Evolutionary conservation across 495 filamentous ascomycete genomes (phyloP).

Genomic region (Tuber microsphaerosporum): DNA sequence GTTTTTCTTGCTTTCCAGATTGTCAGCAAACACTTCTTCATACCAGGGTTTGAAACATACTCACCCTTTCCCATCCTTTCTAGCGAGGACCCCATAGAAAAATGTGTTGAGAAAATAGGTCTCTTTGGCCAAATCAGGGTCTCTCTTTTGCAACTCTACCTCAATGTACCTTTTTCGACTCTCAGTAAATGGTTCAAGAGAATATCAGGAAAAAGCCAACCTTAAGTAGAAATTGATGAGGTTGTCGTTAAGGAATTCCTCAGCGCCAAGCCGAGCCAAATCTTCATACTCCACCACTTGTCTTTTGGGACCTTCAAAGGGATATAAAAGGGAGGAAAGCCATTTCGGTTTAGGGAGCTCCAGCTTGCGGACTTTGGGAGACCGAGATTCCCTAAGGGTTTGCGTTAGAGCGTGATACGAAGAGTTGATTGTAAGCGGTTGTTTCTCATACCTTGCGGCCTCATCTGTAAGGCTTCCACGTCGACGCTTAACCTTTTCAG

Average conservation of each 20-base stretch:
- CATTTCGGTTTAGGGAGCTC: slow-evolving; percentile 34
- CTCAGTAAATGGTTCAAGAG: slow-evolving; percentile 25
- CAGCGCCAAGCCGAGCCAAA: slow-evolving; percentile 69
- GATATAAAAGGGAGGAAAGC: slow-evolving; percentile 57
- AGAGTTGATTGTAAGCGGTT: neutral
- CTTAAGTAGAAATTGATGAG: slow-evolving; percentile 79
- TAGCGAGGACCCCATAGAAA: slow-evolving; percentile 72
- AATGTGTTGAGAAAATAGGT: slow-evolving; percentile 88
- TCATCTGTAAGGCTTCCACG: neutral
- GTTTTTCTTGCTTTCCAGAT: slow-evolving; percentile 27
- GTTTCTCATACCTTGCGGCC: neutral
- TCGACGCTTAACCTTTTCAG: neutral
- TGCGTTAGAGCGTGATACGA: neutral
- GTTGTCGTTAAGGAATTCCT: slow-evolving; percentile 88
- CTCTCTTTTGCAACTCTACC: slow-evolving; percentile 52
- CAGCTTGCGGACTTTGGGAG: slow-evolving; percentile 28
- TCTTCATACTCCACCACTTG: slow-evolving; percentile 72
- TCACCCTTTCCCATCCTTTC: slow-evolving; percentile 49
- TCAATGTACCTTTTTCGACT: slow-evolving; percentile 52
- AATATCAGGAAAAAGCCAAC: slow-evolving; percentile 14
- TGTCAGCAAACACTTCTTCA: slow-evolving; percentile 45
- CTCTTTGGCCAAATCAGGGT: slow-evolving; percentile 53
- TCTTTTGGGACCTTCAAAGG: slow-evolving; percentile 59
- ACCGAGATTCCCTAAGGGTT: slow-evolving; percentile 7
- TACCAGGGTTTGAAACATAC: slow-evolving; percentile 51